phyloP scores from a whole-genome alignment of 345 rosid species.

The Cardamine resedifolia region DNA sequence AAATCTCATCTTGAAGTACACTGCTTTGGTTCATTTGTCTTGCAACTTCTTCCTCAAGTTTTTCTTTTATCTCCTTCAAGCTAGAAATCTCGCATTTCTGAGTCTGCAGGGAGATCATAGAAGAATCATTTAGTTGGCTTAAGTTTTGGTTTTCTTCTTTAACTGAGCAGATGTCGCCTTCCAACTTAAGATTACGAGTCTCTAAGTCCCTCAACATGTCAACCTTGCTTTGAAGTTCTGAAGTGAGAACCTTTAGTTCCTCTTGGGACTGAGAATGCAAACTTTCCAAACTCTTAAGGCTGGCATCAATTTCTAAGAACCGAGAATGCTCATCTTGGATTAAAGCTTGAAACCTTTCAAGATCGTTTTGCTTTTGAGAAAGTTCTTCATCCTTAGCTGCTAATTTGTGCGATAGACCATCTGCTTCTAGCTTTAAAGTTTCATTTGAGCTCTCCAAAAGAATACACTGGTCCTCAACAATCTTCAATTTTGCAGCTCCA shows the following conservation, averaged over 20 bases:
- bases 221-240: slow-evolving; percentile 60
- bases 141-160: slow-evolving; percentile 55
- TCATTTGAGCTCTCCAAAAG: slow-evolving; percentile 65
- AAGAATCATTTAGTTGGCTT: slow-evolving; percentile 51
- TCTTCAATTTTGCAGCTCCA: slow-evolving; percentile 57
- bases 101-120: slow-evolving; percentile 43
- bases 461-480: slow-evolving; percentile 54
- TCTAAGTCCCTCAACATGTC: slow-evolving; percentile 58
- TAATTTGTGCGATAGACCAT: slow-evolving; percentile 54
- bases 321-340: slow-evolving; percentile 65
- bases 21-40: slow-evolving; percentile 54
- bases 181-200: slow-evolving; percentile 49
- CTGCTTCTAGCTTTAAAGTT: slow-evolving; percentile 66
- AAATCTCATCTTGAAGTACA: slow-evolving; percentile 72
- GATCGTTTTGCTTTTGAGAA: slow-evolving; percentile 60
- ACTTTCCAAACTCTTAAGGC: slow-evolving; percentile 52
- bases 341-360: slow-evolving; percentile 53
- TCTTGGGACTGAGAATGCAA: slow-evolving; percentile 55
- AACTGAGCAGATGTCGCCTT: slow-evolving; percentile 52
- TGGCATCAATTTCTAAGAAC: slow-evolving; percentile 59
- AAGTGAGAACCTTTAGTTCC: slow-evolving; percentile 65
- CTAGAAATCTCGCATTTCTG: slow-evolving; percentile 52
- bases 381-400: slow-evolving; percentile 70
- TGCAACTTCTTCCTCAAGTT: slow-evolving; percentile 69
- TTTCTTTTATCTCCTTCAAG: slow-evolving; percentile 64